Base-by-base conservation (phyloP, 2,329 filamentous ascomycete species). In the Botryotinia globosa region DNA sequence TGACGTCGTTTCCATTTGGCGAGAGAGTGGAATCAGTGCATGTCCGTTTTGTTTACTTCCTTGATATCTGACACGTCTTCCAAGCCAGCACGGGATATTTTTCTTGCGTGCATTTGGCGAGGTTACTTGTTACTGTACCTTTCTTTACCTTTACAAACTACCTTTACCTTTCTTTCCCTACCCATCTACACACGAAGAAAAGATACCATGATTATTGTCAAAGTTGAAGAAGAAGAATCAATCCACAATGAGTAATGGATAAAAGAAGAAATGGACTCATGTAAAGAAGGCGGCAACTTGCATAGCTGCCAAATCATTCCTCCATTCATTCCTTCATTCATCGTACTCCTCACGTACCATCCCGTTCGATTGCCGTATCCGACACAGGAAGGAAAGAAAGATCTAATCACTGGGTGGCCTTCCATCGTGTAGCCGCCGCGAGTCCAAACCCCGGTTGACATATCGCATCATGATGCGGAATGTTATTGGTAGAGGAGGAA, bases 1-100 rank as follows among this genome's bases (percentile, higher is more conserved):
- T 67, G 64, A 67, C 45, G 64, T 67, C 64, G 64, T 67, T 67
- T 67, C 16, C 29, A 22, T 54, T 67, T 67, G 64, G 64, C 64
- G 64, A 67, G 64, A 44, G 18, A 67, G 64, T 67, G 64, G 64
- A n/a, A n/a, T n/a, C n/a, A n/a, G n/a, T n/a, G n/a, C n/a, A 25
- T 56, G 42, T 14, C 64, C 48, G 34, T 42, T 67, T 67, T 67
- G 34, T 66, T 66, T 54, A 67, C 29, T 67, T 48, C 20, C 45
- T 54, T 54, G 45, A 39, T 54, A 39, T 18, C 25, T 67, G 64
- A 56, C 64, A 67, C 45, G 45, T 67, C 48, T 56, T 56, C 12
- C 45, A 5, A 54, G 10, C 37, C 10, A 39, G 37, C 37, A 39
- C 37, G 32, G 45, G 45, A 29, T 12, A 12, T 18, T 54, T 39